Conservation (phyloP, 352 stramenopile genomes). For the Phytophthora palmivora region DNA sequence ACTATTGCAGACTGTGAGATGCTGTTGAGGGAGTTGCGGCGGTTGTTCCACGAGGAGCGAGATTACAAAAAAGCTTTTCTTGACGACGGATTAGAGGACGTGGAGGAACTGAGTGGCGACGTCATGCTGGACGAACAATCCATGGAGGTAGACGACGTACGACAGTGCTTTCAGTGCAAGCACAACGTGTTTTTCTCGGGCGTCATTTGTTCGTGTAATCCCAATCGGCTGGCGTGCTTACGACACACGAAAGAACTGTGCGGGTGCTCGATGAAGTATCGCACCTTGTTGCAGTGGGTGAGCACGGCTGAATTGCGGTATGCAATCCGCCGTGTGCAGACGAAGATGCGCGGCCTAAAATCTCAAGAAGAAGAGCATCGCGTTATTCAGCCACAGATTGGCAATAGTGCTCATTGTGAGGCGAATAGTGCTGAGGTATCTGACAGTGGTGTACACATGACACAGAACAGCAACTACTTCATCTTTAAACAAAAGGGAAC, state of each 20-base stretch:
- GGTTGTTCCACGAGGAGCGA: slow-evolving; percentile 78
- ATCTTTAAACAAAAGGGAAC: slow-evolving; percentile 12
- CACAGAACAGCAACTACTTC: slow-evolving; percentile 10
- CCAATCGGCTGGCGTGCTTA: slow-evolving; percentile 64
- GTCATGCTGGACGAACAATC: slow-evolving; percentile 76
- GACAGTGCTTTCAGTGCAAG: slow-evolving; percentile 73
- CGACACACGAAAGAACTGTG: slow-evolving; percentile 76
- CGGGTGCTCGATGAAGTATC: slow-evolving; percentile 57
- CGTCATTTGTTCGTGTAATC: slow-evolving; percentile 72
- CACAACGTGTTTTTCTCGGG: slow-evolving; percentile 87
- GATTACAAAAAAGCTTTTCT: slow-evolving; percentile 64
- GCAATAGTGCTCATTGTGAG: not conserved
- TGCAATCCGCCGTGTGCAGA: slow-evolving; percentile 73
- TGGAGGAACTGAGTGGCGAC: slow-evolving; percentile 70
- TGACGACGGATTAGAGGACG: slow-evolving; percentile 46
- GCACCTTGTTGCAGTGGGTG: slow-evolving; percentile 75
- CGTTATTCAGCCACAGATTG: not conserved
- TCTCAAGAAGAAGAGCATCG: not conserved
- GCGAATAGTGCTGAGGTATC: not conserved
- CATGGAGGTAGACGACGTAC: slow-evolving; percentile 76
- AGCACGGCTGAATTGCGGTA: slow-evolving; percentile 66
- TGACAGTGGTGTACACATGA: not conserved
- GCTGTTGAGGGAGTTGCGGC: slow-evolving; percentile 64
- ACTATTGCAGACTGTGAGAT: slow-evolving; percentile 67
- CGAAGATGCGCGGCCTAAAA: slow-evolving; percentile 60